Conservation (phyloP, 2,329 filamentous ascomycete species). For the Incumbomyces lentus region DNA sequence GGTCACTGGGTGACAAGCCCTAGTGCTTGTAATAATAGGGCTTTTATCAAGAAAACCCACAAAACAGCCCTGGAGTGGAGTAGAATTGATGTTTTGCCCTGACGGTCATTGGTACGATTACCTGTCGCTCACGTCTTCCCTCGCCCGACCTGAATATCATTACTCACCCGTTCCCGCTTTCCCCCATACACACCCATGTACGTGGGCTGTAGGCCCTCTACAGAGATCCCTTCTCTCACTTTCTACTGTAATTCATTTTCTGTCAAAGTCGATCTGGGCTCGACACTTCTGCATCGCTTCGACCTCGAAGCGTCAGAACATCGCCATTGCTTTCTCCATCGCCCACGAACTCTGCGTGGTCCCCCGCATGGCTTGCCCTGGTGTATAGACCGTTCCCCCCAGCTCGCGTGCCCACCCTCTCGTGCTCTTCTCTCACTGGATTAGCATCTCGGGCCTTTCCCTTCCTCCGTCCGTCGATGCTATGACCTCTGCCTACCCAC, state of each 20-base stretch:
- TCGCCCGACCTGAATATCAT: background rate
- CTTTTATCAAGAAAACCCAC: no score
- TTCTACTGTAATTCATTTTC: no score
- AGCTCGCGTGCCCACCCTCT: background rate
- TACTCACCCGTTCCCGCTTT: background rate
- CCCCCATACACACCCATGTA: background rate
- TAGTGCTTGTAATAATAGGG: no score
- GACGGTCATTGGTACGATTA: no score
- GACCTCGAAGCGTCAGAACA: background rate
- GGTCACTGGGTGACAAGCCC: no score
- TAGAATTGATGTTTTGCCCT: no score
- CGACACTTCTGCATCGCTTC: no score
- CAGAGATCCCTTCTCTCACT: no score
- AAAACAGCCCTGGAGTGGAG: no score
- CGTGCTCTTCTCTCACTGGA: background rate
- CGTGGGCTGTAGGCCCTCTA: no score
- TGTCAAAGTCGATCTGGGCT: no score
- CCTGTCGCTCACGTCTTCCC: background rate
- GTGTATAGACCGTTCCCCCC: background rate
- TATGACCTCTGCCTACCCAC: conserved; percentile 4
- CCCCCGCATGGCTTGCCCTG: background rate
- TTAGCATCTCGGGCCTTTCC: background rate
- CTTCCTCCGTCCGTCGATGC: background rate
- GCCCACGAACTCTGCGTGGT: background rate
- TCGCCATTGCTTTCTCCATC: background rate